Base-by-base conservation (phyloP, 208 protist species). In the Crithidia brevicula region DNA sequence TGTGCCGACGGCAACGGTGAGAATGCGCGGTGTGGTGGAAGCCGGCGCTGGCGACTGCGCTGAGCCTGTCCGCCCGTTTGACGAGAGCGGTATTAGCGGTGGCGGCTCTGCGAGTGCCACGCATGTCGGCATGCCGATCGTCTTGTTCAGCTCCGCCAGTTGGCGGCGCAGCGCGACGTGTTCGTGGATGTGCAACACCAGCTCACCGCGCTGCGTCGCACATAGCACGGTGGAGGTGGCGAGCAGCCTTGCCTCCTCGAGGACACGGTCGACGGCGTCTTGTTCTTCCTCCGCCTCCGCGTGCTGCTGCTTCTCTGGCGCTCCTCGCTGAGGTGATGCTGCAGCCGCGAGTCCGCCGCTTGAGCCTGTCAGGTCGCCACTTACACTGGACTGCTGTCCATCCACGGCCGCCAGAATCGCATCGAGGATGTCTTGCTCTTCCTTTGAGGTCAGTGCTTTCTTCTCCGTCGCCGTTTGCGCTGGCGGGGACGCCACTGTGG, bases 171-270 rank as follows among this genome's bases (percentile, higher is more conserved):
- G 64, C 7, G 77, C 72, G 10, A 82, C 59, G 65, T 89, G 81
- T 52, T 87, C 81, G 63, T 93, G 85, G 20, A 91, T 64, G 61
- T 86, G 83, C 66, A 92, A 67, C 20, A 89, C 71, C 22, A 68
- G 27, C 34, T 76, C 69, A 15, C 63, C 78, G 0, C 74, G 58
- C 33, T 72, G 52, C 23, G 42, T 58, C 13, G 61, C 67, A 28
- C 54, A 63, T 28, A 72, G 18, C 15, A 78, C 70, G 4, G 70
- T 67, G 1, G 83, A 60, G 0, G 83, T 64, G 27, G 88, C 85
- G 23, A 89, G 50, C 16, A 65, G 27, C 59, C 87, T 76, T 8
- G 86, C 89, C 20, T 81, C 68, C 27, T 78, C 61, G 33, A 94
- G 56, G 2, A 92, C 75, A 11, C 46, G 58, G 4, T 86, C 76